A percentile compares a stretch with the other conserved stretches of the same genome.
These are phyloP conservation scores for Epichloe baconii DNA, from an alignment of 2,329 filamentous ascomycete genomes.

Conservation along the genomic window DNA sequence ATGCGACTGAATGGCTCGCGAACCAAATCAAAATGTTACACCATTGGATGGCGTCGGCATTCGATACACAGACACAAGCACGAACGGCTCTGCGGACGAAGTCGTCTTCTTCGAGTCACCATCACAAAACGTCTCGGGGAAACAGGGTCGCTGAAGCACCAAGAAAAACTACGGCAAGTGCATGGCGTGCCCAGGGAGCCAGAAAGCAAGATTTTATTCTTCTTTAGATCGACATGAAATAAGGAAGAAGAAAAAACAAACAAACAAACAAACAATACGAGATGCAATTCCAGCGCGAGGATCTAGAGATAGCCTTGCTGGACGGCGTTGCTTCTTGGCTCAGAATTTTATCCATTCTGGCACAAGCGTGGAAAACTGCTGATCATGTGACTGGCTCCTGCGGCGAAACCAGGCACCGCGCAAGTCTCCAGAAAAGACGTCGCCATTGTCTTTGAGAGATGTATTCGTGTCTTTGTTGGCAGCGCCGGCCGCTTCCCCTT, in stretches of 20 bases:
- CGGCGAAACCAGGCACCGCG: neutral
- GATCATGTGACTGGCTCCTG: neutral
- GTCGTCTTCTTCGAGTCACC: neutral
- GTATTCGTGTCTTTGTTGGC: neutral
- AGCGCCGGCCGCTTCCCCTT: neutral
- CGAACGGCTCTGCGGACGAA: neutral
- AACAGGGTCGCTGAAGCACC: no score
- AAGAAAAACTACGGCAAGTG: no score
- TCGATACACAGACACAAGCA: neutral
- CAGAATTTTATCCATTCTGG: neutral
- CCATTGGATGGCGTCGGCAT: neutral
- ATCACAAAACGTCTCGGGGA: neutral
- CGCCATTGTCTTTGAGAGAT: neutral
- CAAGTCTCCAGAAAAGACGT: neutral
- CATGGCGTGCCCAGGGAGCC: no score
- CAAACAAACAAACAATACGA: neutral
- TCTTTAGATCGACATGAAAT: neutral
- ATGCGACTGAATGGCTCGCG: neutral
- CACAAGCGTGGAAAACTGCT: neutral
- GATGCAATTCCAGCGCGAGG: neutral
- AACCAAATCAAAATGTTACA: neutral
- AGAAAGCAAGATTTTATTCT: no score
- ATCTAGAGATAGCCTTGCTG: neutral
- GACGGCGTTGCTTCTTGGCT: neutral
- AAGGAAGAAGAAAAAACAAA: neutral